Percentiles rank a stretch among this genome's conserved stretches.
Conservation (phyloP, 805 yeast species). For the Jamesozyma gamospora region DNA sequence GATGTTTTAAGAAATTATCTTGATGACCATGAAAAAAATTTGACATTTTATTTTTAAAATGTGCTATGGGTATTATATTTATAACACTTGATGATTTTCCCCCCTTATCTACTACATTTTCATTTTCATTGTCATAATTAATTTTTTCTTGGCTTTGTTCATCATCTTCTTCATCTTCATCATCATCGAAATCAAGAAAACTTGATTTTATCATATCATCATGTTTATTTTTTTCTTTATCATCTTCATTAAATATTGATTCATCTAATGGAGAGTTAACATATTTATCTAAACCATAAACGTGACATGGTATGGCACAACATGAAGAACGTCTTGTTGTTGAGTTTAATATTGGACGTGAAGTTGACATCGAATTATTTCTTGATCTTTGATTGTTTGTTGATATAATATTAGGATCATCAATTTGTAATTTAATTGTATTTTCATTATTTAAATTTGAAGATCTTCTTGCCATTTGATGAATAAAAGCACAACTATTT, state of each 20-base stretch:
- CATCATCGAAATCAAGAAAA: no score
- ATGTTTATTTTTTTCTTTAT: not conserved
- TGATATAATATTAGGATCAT: not conserved
- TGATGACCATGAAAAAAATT: no score
- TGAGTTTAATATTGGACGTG: not conserved
- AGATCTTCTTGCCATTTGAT: conserved; percentile 6
- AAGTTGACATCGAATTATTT: not conserved
- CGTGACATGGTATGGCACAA: conserved; percentile 21
- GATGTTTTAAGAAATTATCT: no score
- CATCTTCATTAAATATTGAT: conserved; percentile 6
- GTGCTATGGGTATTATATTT: no score
- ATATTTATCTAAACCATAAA: conserved; percentile 24
- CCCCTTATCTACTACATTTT: no score
- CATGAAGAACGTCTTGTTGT: conserved; percentile 6
- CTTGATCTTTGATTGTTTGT: not conserved
- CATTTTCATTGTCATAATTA: no score
- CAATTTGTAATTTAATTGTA: not conserved
- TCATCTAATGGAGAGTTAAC: conserved; percentile 20
- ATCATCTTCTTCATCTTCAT: no score
- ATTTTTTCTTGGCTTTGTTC: no score
- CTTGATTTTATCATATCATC: no score
- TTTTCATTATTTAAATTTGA: not conserved
- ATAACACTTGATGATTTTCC: no score
- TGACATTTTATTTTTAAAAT: no score
- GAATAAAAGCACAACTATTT: conserved; percentile 8